Evolutionary conservation across 2,329 filamentous ascomycete genomes (phyloP).

Genomic region (Cordyceps pruinosa): DNA sequence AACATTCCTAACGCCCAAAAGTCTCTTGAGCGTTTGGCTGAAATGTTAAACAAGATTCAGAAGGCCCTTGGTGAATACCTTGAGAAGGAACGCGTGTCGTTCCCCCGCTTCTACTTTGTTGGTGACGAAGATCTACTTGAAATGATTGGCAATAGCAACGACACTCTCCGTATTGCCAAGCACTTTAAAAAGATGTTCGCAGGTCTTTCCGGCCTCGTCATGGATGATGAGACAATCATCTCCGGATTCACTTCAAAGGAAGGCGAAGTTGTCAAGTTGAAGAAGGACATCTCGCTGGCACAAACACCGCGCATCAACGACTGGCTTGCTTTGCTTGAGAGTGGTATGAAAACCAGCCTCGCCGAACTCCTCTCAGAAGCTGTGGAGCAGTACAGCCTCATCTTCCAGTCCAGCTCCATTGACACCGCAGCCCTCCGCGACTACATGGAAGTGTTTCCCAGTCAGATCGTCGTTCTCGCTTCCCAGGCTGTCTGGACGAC

Average conservation of each 20-base stretch:
- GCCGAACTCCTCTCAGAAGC: constrained; percentile 87
- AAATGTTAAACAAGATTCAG: constrained; percentile 96
- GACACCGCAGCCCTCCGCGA: constrained; percentile 63
- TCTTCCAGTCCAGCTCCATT: constrained; percentile 66
- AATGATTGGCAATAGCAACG: constrained; percentile 99
- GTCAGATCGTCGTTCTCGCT: constrained; percentile 90
- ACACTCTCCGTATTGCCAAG: constrained; percentile 91
- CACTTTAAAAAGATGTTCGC: constrained; percentile 99
- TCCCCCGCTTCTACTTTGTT: constrained; percentile 98
- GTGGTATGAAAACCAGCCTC: constrained; percentile 87
- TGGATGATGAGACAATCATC: constrained; percentile 86
- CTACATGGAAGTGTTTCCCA: constrained; percentile 82
- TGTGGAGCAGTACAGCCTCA: constrained; percentile 69
- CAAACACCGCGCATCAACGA: constrained; percentile 98
- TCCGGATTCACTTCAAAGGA: constrained; percentile 93
- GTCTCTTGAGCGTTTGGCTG: constrained; percentile 89
- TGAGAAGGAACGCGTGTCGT: constrained; percentile 93
- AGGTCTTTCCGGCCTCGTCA: constrained; percentile 79
- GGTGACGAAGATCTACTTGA: constrained; percentile 97
- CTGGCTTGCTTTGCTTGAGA: constrained; percentile 91
- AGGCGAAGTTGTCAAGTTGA: constrained; percentile 78
- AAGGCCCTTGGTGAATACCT: constrained; percentile 98
- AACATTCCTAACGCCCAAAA: constrained; percentile 95
- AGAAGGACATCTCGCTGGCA: constrained; percentile 83
- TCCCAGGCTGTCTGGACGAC: constrained; percentile 93